Conservation (phyloP, 257 asterid genomes). For the Jasminum sambac region DNA sequence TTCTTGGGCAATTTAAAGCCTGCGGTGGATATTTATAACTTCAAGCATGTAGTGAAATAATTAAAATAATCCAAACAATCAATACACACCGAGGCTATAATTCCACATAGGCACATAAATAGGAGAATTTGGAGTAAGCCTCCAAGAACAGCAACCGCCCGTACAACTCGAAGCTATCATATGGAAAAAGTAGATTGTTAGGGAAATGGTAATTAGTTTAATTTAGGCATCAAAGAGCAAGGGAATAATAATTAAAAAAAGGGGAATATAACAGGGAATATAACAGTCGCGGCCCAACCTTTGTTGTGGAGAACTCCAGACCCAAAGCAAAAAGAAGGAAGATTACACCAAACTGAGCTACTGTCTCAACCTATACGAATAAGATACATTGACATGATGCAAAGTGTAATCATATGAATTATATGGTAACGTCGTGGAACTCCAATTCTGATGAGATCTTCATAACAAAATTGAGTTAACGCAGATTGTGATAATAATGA, state of each 20-base stretch:
- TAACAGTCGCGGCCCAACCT: conserved; percentile 52
- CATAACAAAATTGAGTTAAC: neutral
- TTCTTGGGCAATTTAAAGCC: neutral
- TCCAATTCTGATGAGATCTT: conserved; percentile 1
- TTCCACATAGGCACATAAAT: conserved; percentile 92
- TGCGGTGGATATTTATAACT: neutral
- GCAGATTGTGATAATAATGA: conserved; percentile 14
- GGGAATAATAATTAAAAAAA: neutral
- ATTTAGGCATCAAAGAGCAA: conserved; percentile 11
- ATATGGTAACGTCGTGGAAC: neutral
- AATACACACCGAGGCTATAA: conserved; percentile 76
- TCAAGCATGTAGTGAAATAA: conserved; percentile 5
- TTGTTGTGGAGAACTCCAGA: conserved; percentile 85
- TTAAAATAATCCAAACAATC: conserved; percentile 20
- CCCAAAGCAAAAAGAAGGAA: conserved; percentile 99
- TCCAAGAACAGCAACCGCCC: conserved; percentile 98
- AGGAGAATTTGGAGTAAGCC: conserved; percentile 90
- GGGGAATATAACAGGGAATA: neutral
- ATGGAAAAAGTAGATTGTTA: conserved; percentile 6
- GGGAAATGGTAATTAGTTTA: conserved; percentile 20
- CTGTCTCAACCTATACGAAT: conserved; percentile 87
- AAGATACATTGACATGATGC: conserved; percentile 23
- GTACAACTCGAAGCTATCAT: conserved; percentile 88
- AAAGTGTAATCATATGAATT: conserved; percentile 3
- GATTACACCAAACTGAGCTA: conserved; percentile 98